Evolutionary conservation across 1,284 basidiomycete species (phyloP), one percentile per base, ranked within the genome.

Genomic region (Melanopsichium pennsylvanicum): DNA sequence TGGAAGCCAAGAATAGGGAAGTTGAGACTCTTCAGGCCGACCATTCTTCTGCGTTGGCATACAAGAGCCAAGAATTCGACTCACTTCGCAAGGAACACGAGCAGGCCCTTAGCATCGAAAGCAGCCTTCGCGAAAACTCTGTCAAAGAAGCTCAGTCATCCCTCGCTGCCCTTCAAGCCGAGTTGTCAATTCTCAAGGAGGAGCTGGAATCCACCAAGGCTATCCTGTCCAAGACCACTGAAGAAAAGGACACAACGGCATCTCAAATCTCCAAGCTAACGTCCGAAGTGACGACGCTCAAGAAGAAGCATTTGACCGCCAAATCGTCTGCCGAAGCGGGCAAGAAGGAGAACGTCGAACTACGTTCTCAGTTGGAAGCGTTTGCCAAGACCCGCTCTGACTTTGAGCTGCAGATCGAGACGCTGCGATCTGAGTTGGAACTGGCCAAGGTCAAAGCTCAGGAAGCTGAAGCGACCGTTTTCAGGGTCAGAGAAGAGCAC

Each of bases 241-340:
- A 61, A 25, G 58, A 55, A 5, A 52, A 46, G 13, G 18, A 35
- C 8, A 23, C 36, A 6, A 19, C 51, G 0, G 33, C 40, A 1
- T 40, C 51, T 4, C 36, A 50, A 32, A 22, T 56, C n/a, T 50
- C 43, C 22, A 60, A 63, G 37, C 64, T 68, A 9, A 25, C 55
- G 1, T 18, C 52, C 22, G 67, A 70, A 25, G 31, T 72, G 16
- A 35, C 33, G 4, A 21, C 26, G 21, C 39, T 61, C 16, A 72
- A 69, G 51, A 67, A 68, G 27, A 72, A 67, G 64, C 63, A 67
- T 43, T 45, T 67, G 15, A 69, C 60, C 5, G 67, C 67, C 36
- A 70, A 64, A 33, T 60, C 60, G 11, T 64, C 52, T 1, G 39
- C 51, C 1, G 67, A 70, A 41, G 67, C 56, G 2, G 57, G 52